Evolutionary conservation across 1,284 basidiomycete genomes (phyloP), one percentile per base, ranked within the genome.

Genomic region (Naganishia cerealis): DNA sequence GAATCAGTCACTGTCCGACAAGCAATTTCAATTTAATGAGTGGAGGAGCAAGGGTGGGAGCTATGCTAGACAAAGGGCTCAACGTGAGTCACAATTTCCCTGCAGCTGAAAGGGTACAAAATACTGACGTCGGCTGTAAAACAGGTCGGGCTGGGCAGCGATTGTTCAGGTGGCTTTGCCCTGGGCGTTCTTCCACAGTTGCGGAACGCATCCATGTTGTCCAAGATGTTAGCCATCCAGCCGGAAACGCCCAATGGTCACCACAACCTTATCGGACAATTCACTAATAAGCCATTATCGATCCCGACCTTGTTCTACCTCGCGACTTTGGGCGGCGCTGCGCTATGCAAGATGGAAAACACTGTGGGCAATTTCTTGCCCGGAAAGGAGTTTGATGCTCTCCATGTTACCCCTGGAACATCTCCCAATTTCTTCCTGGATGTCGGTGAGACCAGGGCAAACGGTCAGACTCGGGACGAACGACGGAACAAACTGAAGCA

Each of bases 381-480:
- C 0, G 92, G 92, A 2, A 94, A 92, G 80, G 88, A 88, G 71
- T 98, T 98, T 76, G 94, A 99, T 78, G 94, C 94, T 0, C 81
- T 98, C 13, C 73, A 92, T 6, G 87, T 85, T 86, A 66, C 87
- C 81, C 81, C 82, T 84, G 72, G 84, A 24, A 84, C 84, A 3
- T 88, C 88, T 74, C 86, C 87, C 4, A 83, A 82, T 33, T 73
- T 91, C 56, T 91, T 89, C 87, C 82, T 84, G 66, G 73, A 74
- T 74, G 68, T 83, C 42, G 53, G 81, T 18, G 67, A 69, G n/a
- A 26, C 4, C 5, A 53, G 18, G 10, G 38, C 48, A 21, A 38
- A 24, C 10, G 61, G 50, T n/a, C 72, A 24, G 73, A 72, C 42
- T 66, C 71, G 71, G 70, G 67, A 71, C 13, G 42, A 67, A 16